Conservation (phyloP, 192 early-diverging fungal species). For the Chytriomyces sp. region DNA sequence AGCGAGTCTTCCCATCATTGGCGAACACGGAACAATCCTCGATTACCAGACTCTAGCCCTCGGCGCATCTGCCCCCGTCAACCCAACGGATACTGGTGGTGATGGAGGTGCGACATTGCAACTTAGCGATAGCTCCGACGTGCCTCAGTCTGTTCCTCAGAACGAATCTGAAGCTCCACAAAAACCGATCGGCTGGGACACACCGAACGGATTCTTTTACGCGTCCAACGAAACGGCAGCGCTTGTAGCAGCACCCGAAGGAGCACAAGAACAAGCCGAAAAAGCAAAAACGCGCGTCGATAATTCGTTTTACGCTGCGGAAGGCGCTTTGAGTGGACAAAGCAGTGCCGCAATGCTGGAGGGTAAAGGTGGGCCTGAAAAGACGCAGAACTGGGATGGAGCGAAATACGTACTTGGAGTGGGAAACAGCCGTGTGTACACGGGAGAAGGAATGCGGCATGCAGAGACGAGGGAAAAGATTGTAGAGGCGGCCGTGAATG, state of each 20-base stretch:
- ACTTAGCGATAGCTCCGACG: background rate
- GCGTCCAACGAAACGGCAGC: conserved; percentile 19
- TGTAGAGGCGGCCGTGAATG: conserved; percentile 23
- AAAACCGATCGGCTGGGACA: conserved; percentile 28
- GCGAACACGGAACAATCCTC: conserved; percentile 56
- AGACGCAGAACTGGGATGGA: conserved; percentile 21
- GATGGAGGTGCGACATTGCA: background rate
- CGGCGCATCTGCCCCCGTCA: background rate
- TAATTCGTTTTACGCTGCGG: background rate
- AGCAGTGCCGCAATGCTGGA: conserved; percentile 6
- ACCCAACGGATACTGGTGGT: background rate
- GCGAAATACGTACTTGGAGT: conserved; percentile 29
- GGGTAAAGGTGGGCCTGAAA: conserved; percentile 7
- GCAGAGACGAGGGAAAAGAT: conserved; percentile 15
- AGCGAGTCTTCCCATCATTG: conserved; percentile 62
- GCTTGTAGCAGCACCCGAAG: background rate
- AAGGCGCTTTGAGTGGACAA: conserved; percentile 25
- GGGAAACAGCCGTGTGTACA: conserved; percentile 22
- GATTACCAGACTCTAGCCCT: conserved; percentile 55
- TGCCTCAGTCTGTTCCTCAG: too few species aligned
- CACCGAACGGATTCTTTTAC: conserved; percentile 36
- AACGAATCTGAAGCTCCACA: background rate
- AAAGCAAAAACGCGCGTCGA: background rate
- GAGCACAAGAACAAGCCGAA: conserved; percentile 21
- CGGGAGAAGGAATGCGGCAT: conserved; percentile 31